Evolutionary conservation across 257 asterid genomes (phyloP).

Genomic region (Lithospermum erythrorhizon): DNA sequence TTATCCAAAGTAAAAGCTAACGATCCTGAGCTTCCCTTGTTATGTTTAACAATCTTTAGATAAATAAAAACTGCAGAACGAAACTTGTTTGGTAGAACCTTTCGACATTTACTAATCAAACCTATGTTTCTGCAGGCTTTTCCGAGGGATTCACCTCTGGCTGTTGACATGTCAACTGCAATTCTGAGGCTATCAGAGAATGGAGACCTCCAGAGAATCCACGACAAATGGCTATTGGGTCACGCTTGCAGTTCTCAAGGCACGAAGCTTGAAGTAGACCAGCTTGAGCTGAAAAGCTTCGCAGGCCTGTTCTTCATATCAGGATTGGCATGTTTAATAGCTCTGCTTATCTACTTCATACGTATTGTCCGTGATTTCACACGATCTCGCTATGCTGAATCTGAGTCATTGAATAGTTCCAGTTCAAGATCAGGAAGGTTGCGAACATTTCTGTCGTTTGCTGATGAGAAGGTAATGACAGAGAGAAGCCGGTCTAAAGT

Average conservation of each 20-base stretch:
- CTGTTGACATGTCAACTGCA: constrained; percentile 51
- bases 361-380: constrained; percentile 19
- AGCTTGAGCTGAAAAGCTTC: constrained; percentile 36
- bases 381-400: constrained; percentile 8
- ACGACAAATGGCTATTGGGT: constrained; percentile 45
- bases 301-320: constrained; percentile 33
- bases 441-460: constrained; percentile 39
- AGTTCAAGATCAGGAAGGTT: constrained; percentile 26
- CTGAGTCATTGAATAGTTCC: constrained; percentile 8
- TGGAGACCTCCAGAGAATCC: constrained; percentile 46
- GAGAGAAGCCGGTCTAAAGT: constrained; percentile 22
- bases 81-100: background rate
- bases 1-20: background rate
- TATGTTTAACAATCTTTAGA: too few species aligned
- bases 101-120: background rate
- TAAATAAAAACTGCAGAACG: too few species aligned
- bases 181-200: constrained; percentile 39
- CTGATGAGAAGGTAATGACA: constrained; percentile 39
- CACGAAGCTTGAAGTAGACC: constrained; percentile 33
- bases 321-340: constrained; percentile 35
- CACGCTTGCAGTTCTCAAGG: constrained; percentile 42
- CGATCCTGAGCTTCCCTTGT: too few species aligned
- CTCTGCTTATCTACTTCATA: constrained; percentile 31
- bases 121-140: constrained; percentile 30
- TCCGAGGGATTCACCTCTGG: constrained; percentile 41